These are phyloP conservation scores for Nosema muscidifuracis DNA, from an alignment of 371 early-diverging fungal species.

Conservation along the genomic window DNA sequence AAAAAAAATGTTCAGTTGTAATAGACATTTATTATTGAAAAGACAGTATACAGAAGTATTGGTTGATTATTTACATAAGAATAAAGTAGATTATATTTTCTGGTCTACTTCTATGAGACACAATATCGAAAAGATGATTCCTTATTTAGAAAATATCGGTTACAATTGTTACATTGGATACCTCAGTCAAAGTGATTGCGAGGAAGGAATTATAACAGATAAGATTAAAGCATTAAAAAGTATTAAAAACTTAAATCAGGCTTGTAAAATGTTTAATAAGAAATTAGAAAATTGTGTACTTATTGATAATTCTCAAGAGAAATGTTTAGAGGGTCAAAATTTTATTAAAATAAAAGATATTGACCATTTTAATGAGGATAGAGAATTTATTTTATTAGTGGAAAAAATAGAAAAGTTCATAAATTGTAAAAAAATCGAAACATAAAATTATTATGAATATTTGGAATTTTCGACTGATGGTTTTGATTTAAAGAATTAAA, in stretches of 20 bases:
- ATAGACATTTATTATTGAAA: constrained; percentile 31
- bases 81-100: constrained; percentile 46
- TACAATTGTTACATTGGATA: constrained; percentile 15
- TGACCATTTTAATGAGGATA: constrained; percentile 25
- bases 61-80: constrained; percentile 29
- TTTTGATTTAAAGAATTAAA: too few relatives aligned
- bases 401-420: constrained; percentile 9
- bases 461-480: too few relatives aligned
- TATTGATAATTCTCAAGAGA: constrained; percentile 49
- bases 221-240: constrained; percentile 29
- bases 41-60: constrained; percentile 46
- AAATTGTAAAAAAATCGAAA: constrained; percentile 2
- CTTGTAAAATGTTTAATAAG: constrained; percentile 19
- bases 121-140: constrained; percentile 41
- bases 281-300: constrained; percentile 41
- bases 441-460: too few relatives aligned
- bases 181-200: constrained; percentile 34
- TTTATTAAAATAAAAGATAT: constrained; percentile 39
- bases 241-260: constrained; percentile 42
- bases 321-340: constrained; percentile 29
- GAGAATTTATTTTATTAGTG: constrained; percentile 19
- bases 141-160: constrained; percentile 30
- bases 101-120: constrained; percentile 58
- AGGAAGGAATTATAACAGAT: constrained; percentile 18
- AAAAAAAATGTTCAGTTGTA: neutral